phyloP scores from a whole-genome alignment of 805 yeast genomes.

The Barnettozyma botsteinii region DNA sequence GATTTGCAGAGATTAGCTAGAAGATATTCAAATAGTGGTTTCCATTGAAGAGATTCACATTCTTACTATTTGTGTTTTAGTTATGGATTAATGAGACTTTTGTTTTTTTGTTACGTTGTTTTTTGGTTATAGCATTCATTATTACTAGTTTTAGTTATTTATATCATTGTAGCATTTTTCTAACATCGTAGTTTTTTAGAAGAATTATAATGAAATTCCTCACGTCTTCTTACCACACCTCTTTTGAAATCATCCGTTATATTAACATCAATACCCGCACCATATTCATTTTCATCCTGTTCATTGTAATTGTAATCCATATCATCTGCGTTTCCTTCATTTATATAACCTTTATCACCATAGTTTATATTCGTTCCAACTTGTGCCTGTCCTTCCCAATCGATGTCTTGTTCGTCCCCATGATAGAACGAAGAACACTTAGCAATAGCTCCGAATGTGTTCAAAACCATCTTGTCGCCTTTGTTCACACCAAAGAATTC shows the following conservation, averaged over 20 bases:
- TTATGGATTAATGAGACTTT: too few relatives aligned
- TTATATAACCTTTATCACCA: constrained; percentile 10
- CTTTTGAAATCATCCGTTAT: constrained; percentile 10
- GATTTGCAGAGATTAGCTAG: constrained; percentile 24
- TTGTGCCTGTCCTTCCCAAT: neutral
- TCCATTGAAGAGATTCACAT: constrained; percentile 2
- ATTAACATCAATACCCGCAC: constrained; percentile 7
- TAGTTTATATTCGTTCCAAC: constrained; percentile 1
- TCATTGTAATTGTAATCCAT: constrained; percentile 9
- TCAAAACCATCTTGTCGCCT: constrained; percentile 34
- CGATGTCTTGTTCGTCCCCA: constrained; percentile 6
- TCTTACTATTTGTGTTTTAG: too few relatives aligned
- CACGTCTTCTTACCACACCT: constrained; percentile 17
- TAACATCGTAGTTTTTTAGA: constrained; percentile 12
- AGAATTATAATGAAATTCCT: constrained; percentile 8
- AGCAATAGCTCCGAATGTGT: constrained; percentile 33
- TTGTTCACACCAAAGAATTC: constrained; percentile 34
- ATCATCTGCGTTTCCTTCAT: constrained; percentile 20
- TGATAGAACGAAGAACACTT: constrained; percentile 24
- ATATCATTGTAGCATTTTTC: neutral
- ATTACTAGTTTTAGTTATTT: too few relatives aligned
- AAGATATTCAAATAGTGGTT: constrained; percentile 14
- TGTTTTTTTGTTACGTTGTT: too few relatives aligned
- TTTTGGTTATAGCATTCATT: too few relatives aligned
- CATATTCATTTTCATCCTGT: constrained; percentile 6